These are phyloP conservation scores for Caryocar brasiliense DNA, from an alignment of 441 rosid species.

Conservation along the genomic window DNA sequence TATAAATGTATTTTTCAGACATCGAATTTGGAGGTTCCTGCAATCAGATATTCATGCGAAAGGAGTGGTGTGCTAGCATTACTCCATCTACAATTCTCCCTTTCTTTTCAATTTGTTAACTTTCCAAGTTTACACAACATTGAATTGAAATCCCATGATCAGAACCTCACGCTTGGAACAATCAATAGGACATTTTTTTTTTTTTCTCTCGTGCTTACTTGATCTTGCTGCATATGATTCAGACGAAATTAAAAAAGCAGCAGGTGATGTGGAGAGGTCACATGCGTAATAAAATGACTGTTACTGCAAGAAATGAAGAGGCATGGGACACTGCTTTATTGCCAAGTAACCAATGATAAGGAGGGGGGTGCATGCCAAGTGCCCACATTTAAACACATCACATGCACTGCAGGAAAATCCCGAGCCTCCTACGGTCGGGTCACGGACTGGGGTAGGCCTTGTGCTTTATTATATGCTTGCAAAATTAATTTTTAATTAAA, in stretches of 20 bases:
- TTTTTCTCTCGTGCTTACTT: background rate
- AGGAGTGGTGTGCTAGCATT: too few species aligned
- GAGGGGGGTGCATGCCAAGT: background rate
- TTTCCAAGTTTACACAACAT: too few species aligned
- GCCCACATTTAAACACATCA: slow-evolving; percentile 13
- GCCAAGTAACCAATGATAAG: background rate
- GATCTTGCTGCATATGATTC: background rate
- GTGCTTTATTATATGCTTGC: background rate
- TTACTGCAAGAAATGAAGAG: background rate
- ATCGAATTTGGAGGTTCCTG: too few species aligned
- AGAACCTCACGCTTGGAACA: too few species aligned
- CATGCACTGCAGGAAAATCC: slow-evolving; percentile 10
- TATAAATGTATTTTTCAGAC: too few species aligned
- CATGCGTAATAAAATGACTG: background rate
- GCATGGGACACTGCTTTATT: background rate
- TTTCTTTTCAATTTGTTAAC: too few species aligned
- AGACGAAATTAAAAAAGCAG: background rate
- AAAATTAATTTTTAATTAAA: too few species aligned
- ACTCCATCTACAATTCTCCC: too few species aligned
- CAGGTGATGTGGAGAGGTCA: slow-evolving; percentile 3
- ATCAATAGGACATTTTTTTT: background rate
- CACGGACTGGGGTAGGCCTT: slow-evolving; percentile 6
- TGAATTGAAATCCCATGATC: too few species aligned
- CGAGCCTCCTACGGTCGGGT: too few species aligned
- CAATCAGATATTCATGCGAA: too few species aligned